These are phyloP conservation scores for Larix sibirica DNA, from an alignment of 83 land plant genomes.

Conservation along the genomic window DNA sequence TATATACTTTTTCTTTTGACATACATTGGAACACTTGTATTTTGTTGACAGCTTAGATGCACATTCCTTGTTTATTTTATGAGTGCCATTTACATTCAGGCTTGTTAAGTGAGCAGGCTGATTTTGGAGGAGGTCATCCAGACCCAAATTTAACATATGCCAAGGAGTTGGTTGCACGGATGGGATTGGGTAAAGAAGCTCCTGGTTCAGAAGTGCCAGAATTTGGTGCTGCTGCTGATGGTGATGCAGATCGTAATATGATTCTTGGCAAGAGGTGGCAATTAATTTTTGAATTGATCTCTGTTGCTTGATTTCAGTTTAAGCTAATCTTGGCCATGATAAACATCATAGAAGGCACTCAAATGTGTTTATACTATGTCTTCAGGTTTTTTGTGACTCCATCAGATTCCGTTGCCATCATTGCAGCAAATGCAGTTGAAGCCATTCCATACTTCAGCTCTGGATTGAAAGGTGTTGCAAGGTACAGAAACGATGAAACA, in stretches of 20 bases:
- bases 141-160: conserved; percentile 99
- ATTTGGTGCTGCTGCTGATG: conserved; percentile 99
- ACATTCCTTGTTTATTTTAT: neutral
- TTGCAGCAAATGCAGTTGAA: conserved; percentile 97
- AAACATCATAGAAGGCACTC: neutral
- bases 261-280: conserved; percentile 90
- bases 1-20: neutral
- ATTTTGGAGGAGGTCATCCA: conserved; percentile 99
- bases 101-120: conserved; percentile 58
- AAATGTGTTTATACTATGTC: conserved; percentile 1
- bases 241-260: conserved; percentile 99
- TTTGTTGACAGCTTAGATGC: neutral
- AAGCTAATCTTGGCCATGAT: neutral
- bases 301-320: neutral
- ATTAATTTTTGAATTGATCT: neutral
- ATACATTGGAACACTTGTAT: neutral
- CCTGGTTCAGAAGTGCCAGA: conserved; percentile 81
- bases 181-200: conserved; percentile 86
- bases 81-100: neutral
- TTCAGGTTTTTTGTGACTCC: conserved; percentile 97
- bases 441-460: conserved; percentile 90
- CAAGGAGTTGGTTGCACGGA: conserved; percentile 85
- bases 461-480: conserved; percentile 97
- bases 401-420: conserved; percentile 98
- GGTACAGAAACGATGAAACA: conserved; percentile 35